phyloP scores from a whole-genome alignment of 2,329 filamentous ascomycete genomes.

The Clonostachys byssicola region DNA sequence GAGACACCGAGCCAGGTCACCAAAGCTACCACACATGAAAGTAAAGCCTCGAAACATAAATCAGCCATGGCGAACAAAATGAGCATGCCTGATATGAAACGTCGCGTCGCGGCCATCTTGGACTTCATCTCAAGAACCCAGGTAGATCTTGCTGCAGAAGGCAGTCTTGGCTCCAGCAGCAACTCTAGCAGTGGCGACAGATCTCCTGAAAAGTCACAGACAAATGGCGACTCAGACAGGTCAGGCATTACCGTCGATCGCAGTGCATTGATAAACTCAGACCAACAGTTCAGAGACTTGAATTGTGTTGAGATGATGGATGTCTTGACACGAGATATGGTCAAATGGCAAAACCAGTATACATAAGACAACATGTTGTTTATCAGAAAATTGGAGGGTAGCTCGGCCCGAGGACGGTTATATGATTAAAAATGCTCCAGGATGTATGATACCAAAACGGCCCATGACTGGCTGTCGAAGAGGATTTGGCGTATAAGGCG shows the following conservation, averaged over 20 bases:
- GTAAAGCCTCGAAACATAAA: conserved; percentile 49
- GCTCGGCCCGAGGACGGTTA: background rate
- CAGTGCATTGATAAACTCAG: background rate
- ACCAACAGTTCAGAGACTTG: conserved; percentile 66
- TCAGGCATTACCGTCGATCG: background rate
- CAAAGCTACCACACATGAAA: conserved; percentile 37
- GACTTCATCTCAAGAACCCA: conserved; percentile 90
- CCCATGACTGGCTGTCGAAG: background rate
- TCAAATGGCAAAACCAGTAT: conserved; percentile 81
- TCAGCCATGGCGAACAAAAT: conserved; percentile 58
- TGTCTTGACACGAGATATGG: conserved; percentile 70
- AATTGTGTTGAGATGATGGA: conserved; percentile 90
- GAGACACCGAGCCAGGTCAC: conserved; percentile 16
- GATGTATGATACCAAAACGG: background rate
- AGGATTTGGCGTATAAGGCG: background rate
- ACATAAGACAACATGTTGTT: conserved; percentile 14
- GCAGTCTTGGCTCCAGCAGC: conserved; percentile 38
- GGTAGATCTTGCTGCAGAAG: conserved; percentile 73
- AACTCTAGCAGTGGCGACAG: conserved; percentile 30
- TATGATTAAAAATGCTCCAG: background rate
- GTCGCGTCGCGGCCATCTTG: conserved; percentile 76
- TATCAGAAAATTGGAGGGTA: background rate
- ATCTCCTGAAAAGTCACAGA: conserved; percentile 28
- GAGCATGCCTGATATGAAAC: conserved; percentile 84
- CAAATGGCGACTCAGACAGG: conserved; percentile 22